A percentile compares a stretch with the other conserved stretches of the same genome.
These are phyloP conservation scores for Salvia hispanica DNA, from an alignment of 257 asterid genomes.

Conservation along the genomic window DNA sequence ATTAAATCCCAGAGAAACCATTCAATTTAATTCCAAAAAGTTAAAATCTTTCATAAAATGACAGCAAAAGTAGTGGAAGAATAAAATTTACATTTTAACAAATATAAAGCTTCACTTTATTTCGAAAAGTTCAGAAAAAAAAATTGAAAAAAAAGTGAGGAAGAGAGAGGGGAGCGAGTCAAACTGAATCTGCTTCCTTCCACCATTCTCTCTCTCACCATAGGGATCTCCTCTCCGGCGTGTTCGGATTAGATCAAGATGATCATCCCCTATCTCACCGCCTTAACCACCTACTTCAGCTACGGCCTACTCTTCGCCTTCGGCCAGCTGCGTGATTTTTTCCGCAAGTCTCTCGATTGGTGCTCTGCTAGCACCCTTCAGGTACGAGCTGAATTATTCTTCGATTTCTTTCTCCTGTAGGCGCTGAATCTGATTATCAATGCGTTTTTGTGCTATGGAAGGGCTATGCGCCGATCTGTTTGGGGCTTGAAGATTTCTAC, in stretches of 20 bases:
- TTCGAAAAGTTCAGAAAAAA: too few relatives aligned
- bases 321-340: conserved; percentile 89
- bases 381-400: conserved; percentile 36
- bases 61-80: too few relatives aligned
- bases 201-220: conserved; percentile 22
- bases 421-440: background rate
- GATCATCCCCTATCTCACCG: conserved; percentile 92
- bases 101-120: too few relatives aligned
- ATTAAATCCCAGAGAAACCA: too few relatives aligned
- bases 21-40: too few relatives aligned
- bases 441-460: conserved; percentile 32
- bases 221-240: conserved; percentile 30
- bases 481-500: conserved; percentile 97
- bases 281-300: conserved; percentile 93
- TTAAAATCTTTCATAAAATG: too few relatives aligned
- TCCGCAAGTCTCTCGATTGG: conserved; percentile 70
- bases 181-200: conserved; percentile 29
- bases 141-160: too few relatives aligned
- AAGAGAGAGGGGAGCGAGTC: background rate
- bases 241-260: conserved; percentile 41
- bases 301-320: conserved; percentile 92
- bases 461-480: conserved; percentile 99
- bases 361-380: conserved; percentile 68
- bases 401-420: background rate
- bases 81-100: too few relatives aligned